phyloP scores from a whole-genome alignment of 2,329 filamentous ascomycete genomes.

The Nemania sp. region DNA sequence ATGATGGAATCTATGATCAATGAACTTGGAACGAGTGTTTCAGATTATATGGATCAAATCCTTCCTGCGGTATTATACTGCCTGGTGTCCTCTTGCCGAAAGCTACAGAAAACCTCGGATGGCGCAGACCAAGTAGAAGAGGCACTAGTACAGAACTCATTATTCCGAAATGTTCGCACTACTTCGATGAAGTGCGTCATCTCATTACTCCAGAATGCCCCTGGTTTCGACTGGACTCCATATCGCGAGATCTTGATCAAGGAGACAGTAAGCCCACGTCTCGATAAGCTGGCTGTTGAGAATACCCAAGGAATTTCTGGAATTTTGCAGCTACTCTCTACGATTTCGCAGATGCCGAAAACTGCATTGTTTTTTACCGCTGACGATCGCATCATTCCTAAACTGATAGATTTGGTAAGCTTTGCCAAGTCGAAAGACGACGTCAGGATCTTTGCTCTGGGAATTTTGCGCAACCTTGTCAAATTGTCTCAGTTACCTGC shows the following conservation, averaged over 20 bases:
- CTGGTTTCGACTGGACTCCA: constrained; percentile 70
- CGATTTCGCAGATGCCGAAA: constrained; percentile 73
- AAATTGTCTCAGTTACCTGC: constrained; percentile 61
- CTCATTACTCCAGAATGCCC: constrained; percentile 74
- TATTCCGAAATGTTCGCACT: constrained; percentile 69
- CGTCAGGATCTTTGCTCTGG: constrained; percentile 81
- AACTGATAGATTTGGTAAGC: constrained; percentile 73
- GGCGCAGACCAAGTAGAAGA: constrained; percentile 43
- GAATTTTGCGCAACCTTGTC: constrained; percentile 73
- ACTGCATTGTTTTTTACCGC: constrained; percentile 69
- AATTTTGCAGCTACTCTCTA: constrained; percentile 76
- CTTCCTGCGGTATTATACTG: constrained; percentile 83
- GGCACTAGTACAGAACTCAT: constrained; percentile 53
- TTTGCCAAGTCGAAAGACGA: constrained; percentile 79
- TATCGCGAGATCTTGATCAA: constrained; percentile 74
- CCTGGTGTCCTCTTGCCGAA: constrained; percentile 70
- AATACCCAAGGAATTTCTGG: constrained; percentile 89
- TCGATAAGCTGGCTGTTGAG: constrained; percentile 79
- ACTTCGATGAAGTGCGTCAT: constrained; percentile 82
- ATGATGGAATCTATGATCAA: constrained; percentile 88
- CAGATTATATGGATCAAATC: constrained; percentile 68
- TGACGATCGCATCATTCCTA: constrained; percentile 67
- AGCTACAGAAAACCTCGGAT: constrained; percentile 51
- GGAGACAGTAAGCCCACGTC: constrained; percentile 75
- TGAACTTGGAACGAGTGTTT: constrained; percentile 76